Conservation (phyloP, 345 rosid species). For the Cardiospermum halicacabum region DNA sequence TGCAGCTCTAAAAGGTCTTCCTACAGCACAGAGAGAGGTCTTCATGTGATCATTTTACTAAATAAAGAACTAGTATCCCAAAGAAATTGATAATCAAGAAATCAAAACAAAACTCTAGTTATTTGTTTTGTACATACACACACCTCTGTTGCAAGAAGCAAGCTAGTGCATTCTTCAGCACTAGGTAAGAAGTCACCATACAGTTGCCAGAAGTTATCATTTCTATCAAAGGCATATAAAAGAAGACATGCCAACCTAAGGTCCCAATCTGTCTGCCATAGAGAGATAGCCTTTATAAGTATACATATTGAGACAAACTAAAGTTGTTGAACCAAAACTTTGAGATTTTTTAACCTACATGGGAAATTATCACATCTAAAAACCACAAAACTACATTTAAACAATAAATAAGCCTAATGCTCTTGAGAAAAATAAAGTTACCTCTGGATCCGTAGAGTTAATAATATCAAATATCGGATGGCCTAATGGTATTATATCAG, state of each 20-base stretch:
- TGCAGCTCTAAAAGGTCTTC: slow-evolving; percentile 83
- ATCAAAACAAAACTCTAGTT: background rate
- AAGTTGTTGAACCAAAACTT: slow-evolving; percentile 1
- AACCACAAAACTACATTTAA: background rate
- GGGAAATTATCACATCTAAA: background rate
- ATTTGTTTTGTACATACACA: slow-evolving; percentile 4
- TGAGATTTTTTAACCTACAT: background rate
- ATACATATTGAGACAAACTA: background rate
- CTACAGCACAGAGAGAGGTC: slow-evolving; percentile 26
- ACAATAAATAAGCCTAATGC: slow-evolving; percentile 1
- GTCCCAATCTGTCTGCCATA: slow-evolving; percentile 91
- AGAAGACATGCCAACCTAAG: slow-evolving; percentile 91
- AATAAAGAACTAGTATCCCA: background rate
- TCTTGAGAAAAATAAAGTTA: slow-evolving; percentile 21
- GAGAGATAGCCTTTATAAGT: slow-evolving; percentile 9
- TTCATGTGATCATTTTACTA: background rate
- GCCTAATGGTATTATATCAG: slow-evolving; percentile 81
- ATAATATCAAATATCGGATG: slow-evolving; percentile 94
- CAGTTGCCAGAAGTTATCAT: slow-evolving; percentile 83
- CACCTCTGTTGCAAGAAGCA: slow-evolving; percentile 96
- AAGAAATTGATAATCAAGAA: background rate
- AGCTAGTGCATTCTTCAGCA: slow-evolving; percentile 76
- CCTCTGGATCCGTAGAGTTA: slow-evolving; percentile 90
- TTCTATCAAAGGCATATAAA: slow-evolving; percentile 65
- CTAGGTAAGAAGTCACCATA: slow-evolving; percentile 89